Evolutionary conservation across 768 basidiomycete species (phyloP).

Genomic region (Mrakia gelida): DNA sequence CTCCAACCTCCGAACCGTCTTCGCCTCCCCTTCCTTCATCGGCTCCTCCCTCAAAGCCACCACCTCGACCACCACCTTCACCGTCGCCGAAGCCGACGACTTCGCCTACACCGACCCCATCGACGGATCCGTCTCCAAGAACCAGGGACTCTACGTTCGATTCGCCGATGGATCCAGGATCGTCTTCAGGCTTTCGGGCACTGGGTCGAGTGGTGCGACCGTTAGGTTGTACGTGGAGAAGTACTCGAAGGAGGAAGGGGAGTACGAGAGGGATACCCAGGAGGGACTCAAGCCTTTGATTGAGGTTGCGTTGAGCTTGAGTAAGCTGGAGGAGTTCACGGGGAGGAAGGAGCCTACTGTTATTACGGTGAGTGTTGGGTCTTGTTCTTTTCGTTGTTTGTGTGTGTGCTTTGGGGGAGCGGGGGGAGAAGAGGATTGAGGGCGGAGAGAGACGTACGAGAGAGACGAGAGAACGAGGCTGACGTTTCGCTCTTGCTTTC

Average conservation of each 20-base stretch:
- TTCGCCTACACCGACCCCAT: constrained; percentile 99
- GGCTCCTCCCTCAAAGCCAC: constrained; percentile 64
- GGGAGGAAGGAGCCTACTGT: constrained; percentile 89
- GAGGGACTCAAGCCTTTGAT: constrained; percentile 92
- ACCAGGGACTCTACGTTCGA: constrained; percentile 90
- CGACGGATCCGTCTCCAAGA: constrained; percentile 83
- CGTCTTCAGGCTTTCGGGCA: constrained; percentile 92
- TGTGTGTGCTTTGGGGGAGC: too few species aligned
- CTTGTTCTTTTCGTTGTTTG: background rate
- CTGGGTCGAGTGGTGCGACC: constrained; percentile 92
- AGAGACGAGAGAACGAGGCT: too few species aligned
- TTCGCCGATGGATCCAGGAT: constrained; percentile 91
- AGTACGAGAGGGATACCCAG: constrained; percentile 57
- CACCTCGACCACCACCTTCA: constrained; percentile 62
- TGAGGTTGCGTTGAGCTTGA: constrained; percentile 82
- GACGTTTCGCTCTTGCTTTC: too few species aligned
- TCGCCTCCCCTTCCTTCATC: constrained; percentile 59
- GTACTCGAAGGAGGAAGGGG: constrained; percentile 53
- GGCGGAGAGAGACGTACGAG: too few species aligned
- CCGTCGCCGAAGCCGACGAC: constrained; percentile 69
- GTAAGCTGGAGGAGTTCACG: constrained; percentile 78
- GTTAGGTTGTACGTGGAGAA: constrained; percentile 95
- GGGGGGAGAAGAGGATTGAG: too few species aligned
- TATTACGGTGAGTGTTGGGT: constrained; percentile 57
- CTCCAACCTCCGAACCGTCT: constrained; percentile 64